Evolutionary conservation across 2,329 filamentous ascomycete genomes (phyloP).

Genomic region (Zymoseptoria crescenta): DNA sequence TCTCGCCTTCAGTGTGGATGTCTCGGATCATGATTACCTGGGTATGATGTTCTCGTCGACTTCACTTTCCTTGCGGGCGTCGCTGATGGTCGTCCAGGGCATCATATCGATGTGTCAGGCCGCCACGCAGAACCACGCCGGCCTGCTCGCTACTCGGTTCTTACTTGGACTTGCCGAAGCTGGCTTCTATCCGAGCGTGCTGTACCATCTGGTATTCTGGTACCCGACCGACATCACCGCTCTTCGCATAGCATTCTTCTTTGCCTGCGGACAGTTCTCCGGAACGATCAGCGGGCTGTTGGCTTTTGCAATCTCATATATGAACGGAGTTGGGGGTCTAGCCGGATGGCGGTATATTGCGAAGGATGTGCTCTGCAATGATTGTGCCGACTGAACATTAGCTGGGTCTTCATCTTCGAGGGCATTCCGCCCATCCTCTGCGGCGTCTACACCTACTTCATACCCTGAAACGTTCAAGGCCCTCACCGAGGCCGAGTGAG

Average conservation of each 20-base stretch:
- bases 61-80: too few species aligned
- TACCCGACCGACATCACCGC: constrained; percentile 28
- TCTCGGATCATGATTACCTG: constrained; percentile 22
- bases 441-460: constrained; percentile 32
- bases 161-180: constrained; percentile 23
- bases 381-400: not conserved
- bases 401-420: constrained; percentile 19
- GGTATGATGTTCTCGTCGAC: constrained; percentile 1
- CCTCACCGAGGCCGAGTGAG: constrained; percentile 37
- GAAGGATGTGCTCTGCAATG: not conserved
- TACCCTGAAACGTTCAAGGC: constrained; percentile 52
- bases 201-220: constrained; percentile 26
- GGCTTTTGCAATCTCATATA: constrained; percentile 34
- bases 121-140: constrained; percentile 18
- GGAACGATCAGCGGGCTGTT: constrained; percentile 38
- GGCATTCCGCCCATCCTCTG: constrained; percentile 28
- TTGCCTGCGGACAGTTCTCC: constrained; percentile 29
- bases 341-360: constrained; percentile 19
- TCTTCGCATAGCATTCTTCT: constrained; percentile 31
- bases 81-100: constrained; percentile 1
- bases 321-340: constrained; percentile 36
- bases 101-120: constrained; percentile 22
- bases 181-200: constrained; percentile 22
- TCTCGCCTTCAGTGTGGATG: constrained; percentile 25
- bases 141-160: constrained; percentile 17